Evolutionary conservation across 2,329 filamentous ascomycete species (phyloP).

Genomic region (Colletotrichum tanaceti): DNA sequence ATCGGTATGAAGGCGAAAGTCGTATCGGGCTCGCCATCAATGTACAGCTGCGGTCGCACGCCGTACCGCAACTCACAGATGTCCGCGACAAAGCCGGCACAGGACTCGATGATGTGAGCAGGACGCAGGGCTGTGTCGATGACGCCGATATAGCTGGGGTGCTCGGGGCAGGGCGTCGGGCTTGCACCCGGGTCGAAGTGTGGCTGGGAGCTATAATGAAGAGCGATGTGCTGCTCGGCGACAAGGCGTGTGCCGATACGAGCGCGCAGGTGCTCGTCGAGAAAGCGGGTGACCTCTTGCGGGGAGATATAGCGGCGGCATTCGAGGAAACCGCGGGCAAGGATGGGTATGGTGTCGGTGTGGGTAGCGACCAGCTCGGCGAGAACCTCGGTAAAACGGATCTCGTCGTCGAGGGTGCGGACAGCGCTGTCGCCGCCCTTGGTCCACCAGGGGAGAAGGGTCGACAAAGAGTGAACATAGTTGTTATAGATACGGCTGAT

Average conservation of each 20-base stretch:
- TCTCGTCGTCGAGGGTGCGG: conserved; percentile 84
- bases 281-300: conserved; percentile 85
- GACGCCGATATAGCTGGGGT: conserved; percentile 85
- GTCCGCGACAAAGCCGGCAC: conserved; percentile 91
- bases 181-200: conserved; percentile 69
- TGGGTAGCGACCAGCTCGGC: conserved; percentile 96
- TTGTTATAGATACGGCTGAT: conserved; percentile 96
- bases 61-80: conserved; percentile 98
- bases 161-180: conserved; percentile 62
- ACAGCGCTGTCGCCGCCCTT: conserved; percentile 63
- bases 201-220: conserved; percentile 79
- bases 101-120: conserved; percentile 82
- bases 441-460: conserved; percentile 80
- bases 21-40: conserved; percentile 89
- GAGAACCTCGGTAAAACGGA: conserved; percentile 90
- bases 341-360: conserved; percentile 90
- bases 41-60: conserved; percentile 80
- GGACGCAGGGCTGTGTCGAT: conserved; percentile 92
- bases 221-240: conserved; percentile 94
- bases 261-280: conserved; percentile 93
- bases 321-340: conserved; percentile 93
- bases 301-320: conserved; percentile 90
- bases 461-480: conserved; percentile 92
- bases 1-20: conserved; percentile 94
- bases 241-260: conserved; percentile 94